Base-by-base conservation (phyloP, 306 rosid genomes). In the Fragaria ananassa region DNA sequence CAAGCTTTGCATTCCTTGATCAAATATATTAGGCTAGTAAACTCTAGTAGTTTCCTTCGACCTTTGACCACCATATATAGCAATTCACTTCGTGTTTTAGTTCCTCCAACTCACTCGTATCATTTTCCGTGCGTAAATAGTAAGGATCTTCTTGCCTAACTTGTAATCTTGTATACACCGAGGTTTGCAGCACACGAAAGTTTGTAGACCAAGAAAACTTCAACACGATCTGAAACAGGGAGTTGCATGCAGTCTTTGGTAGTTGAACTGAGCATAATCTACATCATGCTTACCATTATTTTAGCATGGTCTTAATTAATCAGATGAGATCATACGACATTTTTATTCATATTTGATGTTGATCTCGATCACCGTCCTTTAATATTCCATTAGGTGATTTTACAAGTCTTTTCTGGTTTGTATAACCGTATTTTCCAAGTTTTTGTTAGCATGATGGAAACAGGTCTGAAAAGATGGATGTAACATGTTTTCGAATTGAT, bases 221-320 rank as follows among this genome's bases (percentile, higher is more conserved):
- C 69, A 17, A 34, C 46, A 4, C 69, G 5, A 1, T 3, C 44
- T 17, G 18, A 6, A 9, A 61, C 39, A 61, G 39, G 8, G 19
- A 61, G 66, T 35, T 64, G 23, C 69, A 64, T 64, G 45, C 45
- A 64, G 69, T 64, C 69, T 64, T 8, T 64, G 69, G 69, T 64
- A 17, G 69, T 64, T 64, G 46, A 34, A 35, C 46, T 64, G 46
- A 34, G 69, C 45, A 34, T 31, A 35, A 63, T 17, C 10, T 17
- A 34, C 69, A 35, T 64, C 69, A 64, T 18, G 69, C 69, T 15
- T 61, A 61, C 66, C 66, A 61, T 57, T 56, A n/a, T 53, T 53
- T 53, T 53, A 54, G 61, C 27, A n/a, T 8, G 61, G 13, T 56
- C 61, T 56, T 3, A 56, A 11, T 8, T 23, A 54, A 57, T 57